phyloP scores from a whole-genome alignment of 139 green algal genomes.

The Trebouxia sp. region DNA sequence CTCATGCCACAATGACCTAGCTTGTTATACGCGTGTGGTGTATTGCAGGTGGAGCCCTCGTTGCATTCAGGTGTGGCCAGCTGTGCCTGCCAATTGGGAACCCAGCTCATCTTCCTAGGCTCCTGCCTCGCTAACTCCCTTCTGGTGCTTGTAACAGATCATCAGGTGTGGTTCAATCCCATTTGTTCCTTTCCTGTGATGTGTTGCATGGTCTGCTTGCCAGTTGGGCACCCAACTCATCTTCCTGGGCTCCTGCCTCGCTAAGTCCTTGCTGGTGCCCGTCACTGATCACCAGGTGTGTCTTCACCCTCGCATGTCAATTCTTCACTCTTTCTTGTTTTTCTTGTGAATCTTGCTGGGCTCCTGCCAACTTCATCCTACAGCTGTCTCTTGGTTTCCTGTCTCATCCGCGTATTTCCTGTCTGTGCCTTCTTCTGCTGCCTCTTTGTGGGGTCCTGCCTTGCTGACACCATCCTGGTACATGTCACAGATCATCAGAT shows the following conservation, averaged over 20 bases:
- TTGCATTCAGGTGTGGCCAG: constrained; percentile 43
- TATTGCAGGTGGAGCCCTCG: constrained; percentile 46
- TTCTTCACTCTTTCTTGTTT: too few relatives aligned
- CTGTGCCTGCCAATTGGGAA: constrained; percentile 42
- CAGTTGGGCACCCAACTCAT: constrained; percentile 51
- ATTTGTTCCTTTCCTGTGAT: too few relatives aligned
- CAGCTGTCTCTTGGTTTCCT: too few relatives aligned
- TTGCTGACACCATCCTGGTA: too few relatives aligned
- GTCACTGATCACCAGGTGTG: constrained; percentile 20
- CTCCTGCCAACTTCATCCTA: too few relatives aligned
- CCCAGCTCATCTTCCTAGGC: constrained; percentile 79
- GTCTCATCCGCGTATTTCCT: too few relatives aligned
- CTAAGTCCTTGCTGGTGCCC: constrained; percentile 83
- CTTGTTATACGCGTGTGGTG: neutral
- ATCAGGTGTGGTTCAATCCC: constrained; percentile 3
- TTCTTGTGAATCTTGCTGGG: too few relatives aligned
- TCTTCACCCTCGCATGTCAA: too few relatives aligned
- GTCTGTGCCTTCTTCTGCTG: too few relatives aligned
- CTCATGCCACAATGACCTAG: too few relatives aligned
- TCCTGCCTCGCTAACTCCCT: constrained; percentile 81
- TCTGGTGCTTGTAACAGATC: constrained; percentile 55
- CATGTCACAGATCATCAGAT: too few relatives aligned
- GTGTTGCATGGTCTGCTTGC: constrained; percentile 46
- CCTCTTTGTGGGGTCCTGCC: too few relatives aligned
- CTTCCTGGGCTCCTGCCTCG: constrained; percentile 82